Evolutionary conservation across 495 filamentous ascomycete genomes (phyloP).

Genomic region (Talaromyces wortmannii): DNA sequence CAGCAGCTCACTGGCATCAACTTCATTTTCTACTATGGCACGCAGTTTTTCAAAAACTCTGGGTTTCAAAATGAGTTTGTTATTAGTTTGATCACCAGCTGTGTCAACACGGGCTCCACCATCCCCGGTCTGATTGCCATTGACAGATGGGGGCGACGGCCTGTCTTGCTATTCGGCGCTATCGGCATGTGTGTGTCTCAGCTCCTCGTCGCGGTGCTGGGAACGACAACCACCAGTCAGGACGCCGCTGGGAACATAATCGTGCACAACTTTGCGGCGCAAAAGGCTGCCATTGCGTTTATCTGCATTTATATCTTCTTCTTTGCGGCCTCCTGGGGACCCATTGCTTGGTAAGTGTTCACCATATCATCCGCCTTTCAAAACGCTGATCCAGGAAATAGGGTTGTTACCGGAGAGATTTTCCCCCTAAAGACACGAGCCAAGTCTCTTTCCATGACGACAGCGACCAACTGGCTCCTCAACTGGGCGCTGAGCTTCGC

Average conservation of each 20-base stretch:
- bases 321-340: constrained; percentile 61
- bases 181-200: constrained; percentile 64
- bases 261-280: constrained; percentile 31
- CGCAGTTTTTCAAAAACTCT: constrained; percentile 64
- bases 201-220: constrained; percentile 62
- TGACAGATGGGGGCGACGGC: constrained; percentile 67
- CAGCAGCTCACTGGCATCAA: constrained; percentile 74
- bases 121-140: constrained; percentile 65
- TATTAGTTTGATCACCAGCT: constrained; percentile 60
- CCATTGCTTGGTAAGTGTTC: constrained; percentile 46
- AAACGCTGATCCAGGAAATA: not conserved
- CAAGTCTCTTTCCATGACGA: constrained; percentile 67
- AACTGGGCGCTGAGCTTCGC: constrained; percentile 76
- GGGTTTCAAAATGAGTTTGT: constrained; percentile 61
- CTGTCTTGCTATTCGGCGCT: constrained; percentile 63
- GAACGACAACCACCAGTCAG: constrained; percentile 26
- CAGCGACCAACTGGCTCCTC: constrained; percentile 66
- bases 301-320: constrained; percentile 64
- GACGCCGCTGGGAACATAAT: constrained; percentile 41
- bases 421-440: constrained; percentile 64
- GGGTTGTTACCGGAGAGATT: constrained; percentile 58
- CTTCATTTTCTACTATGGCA: constrained; percentile 81
- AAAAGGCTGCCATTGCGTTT: constrained; percentile 57
- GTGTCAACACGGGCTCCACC: constrained; percentile 65
- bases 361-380: not conserved